Percentiles rank a stretch among this genome's conserved stretches.
Evolutionary conservation across 1,284 basidiomycete species (phyloP).

Genomic region (Papiliotrema flavescens): DNA sequence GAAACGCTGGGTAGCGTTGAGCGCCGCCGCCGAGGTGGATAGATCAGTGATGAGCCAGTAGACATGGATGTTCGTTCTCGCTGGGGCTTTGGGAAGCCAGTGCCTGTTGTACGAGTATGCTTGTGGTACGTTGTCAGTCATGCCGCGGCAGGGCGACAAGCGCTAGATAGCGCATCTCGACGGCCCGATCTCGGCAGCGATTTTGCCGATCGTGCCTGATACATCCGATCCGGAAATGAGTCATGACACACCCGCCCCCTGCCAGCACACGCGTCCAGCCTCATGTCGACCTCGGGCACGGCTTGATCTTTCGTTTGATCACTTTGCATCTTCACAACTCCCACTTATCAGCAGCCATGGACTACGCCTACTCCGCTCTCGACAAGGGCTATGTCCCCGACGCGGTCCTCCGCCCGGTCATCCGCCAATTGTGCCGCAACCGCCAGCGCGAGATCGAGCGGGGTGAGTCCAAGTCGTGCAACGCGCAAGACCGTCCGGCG

Average conservation of each 20-base stretch:
- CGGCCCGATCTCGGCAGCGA: too few relatives aligned
- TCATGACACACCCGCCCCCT: not conserved
- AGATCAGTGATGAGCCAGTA: too few relatives aligned
- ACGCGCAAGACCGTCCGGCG: not conserved
- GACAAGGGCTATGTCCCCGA: slow-evolving; percentile 56
- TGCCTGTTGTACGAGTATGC: too few relatives aligned
- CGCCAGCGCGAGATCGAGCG: slow-evolving; percentile 62
- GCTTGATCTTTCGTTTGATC: not conserved
- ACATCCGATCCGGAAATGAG: not conserved
- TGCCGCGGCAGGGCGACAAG: too few relatives aligned
- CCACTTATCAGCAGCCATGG: slow-evolving; percentile 16
- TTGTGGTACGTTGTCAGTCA: too few relatives aligned
- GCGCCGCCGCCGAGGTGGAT: too few relatives aligned
- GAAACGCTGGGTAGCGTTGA: too few relatives aligned
- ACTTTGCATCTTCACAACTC: not conserved
- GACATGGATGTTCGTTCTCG: too few relatives aligned
- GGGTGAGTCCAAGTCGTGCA: slow-evolving; percentile 18
- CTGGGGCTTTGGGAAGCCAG: too few relatives aligned
- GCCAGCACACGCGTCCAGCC: not conserved
- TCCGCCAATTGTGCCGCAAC: slow-evolving; percentile 60
- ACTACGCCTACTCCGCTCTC: slow-evolving; percentile 34
- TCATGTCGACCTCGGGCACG: not conserved
- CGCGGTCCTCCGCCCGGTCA: slow-evolving; percentile 58
- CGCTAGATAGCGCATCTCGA: too few relatives aligned
- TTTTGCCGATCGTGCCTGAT: not conserved